Evolutionary conservation across 139 green algal genomes (phyloP), one percentile per base, ranked within the genome.

Genomic region (Pedinophyceae sp.): DNA sequence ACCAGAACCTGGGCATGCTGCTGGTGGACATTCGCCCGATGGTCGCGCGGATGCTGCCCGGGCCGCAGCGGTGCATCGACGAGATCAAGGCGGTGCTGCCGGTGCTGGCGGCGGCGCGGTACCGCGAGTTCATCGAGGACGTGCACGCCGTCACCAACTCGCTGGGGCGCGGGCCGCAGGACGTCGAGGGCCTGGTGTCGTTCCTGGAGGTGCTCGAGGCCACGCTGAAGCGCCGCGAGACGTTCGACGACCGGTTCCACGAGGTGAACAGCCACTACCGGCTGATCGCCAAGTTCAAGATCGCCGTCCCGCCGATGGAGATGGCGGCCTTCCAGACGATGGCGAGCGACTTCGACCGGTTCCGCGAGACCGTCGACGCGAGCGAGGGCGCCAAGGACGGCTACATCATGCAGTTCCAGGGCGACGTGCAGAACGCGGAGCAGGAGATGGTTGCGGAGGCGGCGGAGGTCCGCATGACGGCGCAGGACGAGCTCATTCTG

Each of bases 401-500:
- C 13, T 72, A 80, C 23, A 67, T 85, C 19, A 39, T 55, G 29
- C 70, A 71, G 54, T 93, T 86, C 68, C 72, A 50, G 30, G 50
- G 38, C 10, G 72, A 77, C 43, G 70, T 93, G 22, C 75, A 84
- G 30, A 7, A 46, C 50, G 67, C 75, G 75, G 55, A 22, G 65
- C 1, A 88, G 54, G 40, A 53, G 10, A 59, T 85, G 30, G 57
- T 59, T 29, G 75, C 71, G 52, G 66, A 77, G 48, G 60, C 75
- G 22, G 58, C 50, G 25, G 60, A 70, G 26, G 65, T 89, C 39
- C 67, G 73, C 29, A 59, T 59, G 13, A 50, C 58, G 27, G 76
- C 73, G n/a, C 67, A 81, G 60, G 57, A 82, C 27, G 80, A 89
- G 67, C 79, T 82, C 64, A 68, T 93, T 20, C 71, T 93, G 30